Base-by-base conservation (phyloP, 2,329 filamentous ascomycete species). In the Neocucurbitaria cava region DNA sequence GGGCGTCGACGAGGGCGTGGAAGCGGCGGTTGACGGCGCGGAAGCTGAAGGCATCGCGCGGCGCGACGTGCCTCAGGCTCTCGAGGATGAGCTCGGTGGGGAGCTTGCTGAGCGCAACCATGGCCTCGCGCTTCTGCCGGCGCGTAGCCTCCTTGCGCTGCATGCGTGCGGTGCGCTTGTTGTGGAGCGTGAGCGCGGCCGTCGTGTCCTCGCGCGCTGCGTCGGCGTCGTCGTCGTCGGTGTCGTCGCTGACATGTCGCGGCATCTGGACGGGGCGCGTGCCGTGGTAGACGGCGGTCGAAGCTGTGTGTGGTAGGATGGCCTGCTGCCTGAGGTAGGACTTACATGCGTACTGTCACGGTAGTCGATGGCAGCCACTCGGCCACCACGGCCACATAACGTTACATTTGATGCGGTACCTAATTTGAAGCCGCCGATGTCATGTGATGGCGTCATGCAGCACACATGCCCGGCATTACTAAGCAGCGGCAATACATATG, bases 81-180 rank as follows among this genome's bases (percentile, higher is more conserved):
- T 79, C 74, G 24, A 82, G 66, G 3, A 85, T 54, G 1, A 87
- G 70, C 65, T 87, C 85, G 15, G 79, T 78, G 0, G 85, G 84
- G 0, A 87, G 75, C 55, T 81, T 77, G 20, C 81, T 59, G 10
- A 85, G 68, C 18, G 61, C 75, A 28, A 66, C 64, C 10, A 67
- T 62, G 47, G 68, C 68, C 26, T 75, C 71, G 17, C 59, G 70
- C 28, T 72, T 64, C 44, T 62, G 58, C 26, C 71, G 62, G 35
- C 68, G 66, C 23, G 62, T 65, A 4, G 62, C 65, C 53, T 73
- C 77, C 61, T 74, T 73, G 51, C 77, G 79, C 52, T 79, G 72
- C 58, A 78, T 74, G 28, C 84, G 79, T 61, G 82, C 78, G 5
- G 80, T 84, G 48, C 81, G 81, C 65, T 84, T 86, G 7, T 83